Conservation (phyloP, 306 rosid genomes). For the Vigna angularis region DNA sequence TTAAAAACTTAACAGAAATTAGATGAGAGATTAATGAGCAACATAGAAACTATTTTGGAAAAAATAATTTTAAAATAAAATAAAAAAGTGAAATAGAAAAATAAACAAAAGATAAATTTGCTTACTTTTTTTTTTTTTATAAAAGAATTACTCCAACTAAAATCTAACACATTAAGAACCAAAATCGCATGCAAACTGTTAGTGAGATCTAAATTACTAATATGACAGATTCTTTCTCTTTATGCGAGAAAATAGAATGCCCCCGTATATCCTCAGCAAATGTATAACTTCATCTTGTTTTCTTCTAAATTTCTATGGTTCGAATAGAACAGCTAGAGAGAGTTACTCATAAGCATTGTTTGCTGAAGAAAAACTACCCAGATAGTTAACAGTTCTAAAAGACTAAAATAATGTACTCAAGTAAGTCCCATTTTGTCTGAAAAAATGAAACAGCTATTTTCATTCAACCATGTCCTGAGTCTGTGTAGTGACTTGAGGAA, state of each 20-base stretch:
- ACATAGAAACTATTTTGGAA: background rate
- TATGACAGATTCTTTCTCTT: background rate
- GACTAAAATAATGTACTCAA: background rate
- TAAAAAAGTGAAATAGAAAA: background rate
- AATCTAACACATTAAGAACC: background rate
- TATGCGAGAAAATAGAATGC: background rate
- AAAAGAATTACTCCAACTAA: background rate
- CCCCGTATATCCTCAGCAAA: background rate
- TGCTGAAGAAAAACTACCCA: conserved; percentile 27
- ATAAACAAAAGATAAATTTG: background rate
- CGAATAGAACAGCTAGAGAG: conserved; percentile 3
- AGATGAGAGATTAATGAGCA: background rate
- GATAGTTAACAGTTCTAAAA: conserved; percentile 18
- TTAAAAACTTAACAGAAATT: background rate
- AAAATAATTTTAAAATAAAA: background rate
- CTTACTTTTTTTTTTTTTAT: background rate
- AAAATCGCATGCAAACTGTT: background rate
- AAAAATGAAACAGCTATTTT: conserved; percentile 47
- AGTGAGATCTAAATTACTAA: too few relatives aligned
- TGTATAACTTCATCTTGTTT: background rate
- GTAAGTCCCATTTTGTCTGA: conserved; percentile 21
- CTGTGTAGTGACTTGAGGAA: conserved; percentile 45
- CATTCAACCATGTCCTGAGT: conserved; percentile 47
- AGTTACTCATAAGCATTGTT: conserved; percentile 46
- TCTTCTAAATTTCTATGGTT: conserved; percentile 16